These are phyloP conservation scores for Quercus bicolor DNA, from an alignment of 306 rosid genomes.

Conservation along the genomic window DNA sequence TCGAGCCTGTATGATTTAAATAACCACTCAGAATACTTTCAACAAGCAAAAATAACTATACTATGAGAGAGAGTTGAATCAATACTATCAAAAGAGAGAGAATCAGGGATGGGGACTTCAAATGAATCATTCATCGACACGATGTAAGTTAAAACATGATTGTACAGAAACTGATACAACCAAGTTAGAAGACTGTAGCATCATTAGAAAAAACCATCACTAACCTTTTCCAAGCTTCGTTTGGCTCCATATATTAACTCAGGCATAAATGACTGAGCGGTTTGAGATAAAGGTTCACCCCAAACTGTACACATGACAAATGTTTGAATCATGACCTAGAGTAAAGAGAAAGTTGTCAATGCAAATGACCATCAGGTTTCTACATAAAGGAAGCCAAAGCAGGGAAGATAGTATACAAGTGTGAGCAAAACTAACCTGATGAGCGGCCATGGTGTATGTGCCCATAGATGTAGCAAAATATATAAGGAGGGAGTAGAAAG, in stretches of 20 bases:
- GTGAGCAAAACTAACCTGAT: constrained; percentile 58
- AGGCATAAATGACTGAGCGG: constrained; percentile 96
- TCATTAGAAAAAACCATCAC: constrained; percentile 5
- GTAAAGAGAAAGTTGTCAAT: constrained; percentile 25
- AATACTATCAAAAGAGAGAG: neutral
- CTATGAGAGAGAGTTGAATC: neutral
- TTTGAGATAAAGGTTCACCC: constrained; percentile 98
- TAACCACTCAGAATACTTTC: constrained; percentile 21
- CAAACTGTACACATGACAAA: constrained; percentile 77
- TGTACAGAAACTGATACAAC: neutral
- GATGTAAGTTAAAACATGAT: neutral
- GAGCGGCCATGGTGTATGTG: constrained; percentile 87
- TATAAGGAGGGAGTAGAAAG: constrained; percentile 69
- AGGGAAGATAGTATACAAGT: constrained; percentile 10
- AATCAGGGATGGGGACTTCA: neutral
- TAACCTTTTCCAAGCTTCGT: constrained; percentile 67
- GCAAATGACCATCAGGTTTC: constrained; percentile 15
- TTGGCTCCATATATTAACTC: constrained; percentile 67
- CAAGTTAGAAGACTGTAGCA: neutral
- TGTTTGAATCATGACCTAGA: constrained; percentile 88
- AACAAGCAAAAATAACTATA: constrained; percentile 1
- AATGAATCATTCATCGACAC: neutral
- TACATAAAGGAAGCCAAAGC: constrained; percentile 17
- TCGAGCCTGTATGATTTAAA: constrained; percentile 55
- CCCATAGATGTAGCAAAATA: constrained; percentile 91